A percentile compares a stretch with the other conserved stretches of the same genome.
These are phyloP conservation scores for Turnera subulata DNA, from an alignment of 345 rosid genomes.

Conservation along the genomic window DNA sequence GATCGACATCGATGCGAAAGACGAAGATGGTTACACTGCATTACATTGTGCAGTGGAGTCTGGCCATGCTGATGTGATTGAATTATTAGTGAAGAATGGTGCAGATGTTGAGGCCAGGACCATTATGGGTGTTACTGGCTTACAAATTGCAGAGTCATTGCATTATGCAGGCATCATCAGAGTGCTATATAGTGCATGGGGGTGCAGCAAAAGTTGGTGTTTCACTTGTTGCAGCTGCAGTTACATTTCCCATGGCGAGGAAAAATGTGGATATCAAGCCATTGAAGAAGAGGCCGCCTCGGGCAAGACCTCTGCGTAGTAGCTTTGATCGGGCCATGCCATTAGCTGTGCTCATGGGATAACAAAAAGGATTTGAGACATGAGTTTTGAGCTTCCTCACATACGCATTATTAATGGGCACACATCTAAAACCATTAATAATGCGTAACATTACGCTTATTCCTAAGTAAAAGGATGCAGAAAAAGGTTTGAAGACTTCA, in stretches of 20 bases:
- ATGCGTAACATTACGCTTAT: too few relatives aligned
- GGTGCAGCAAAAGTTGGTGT: constrained; percentile 36
- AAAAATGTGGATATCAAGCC: constrained; percentile 16
- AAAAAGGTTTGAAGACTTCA: too few relatives aligned
- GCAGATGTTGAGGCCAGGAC: constrained; percentile 54
- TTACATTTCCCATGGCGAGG: constrained; percentile 8
- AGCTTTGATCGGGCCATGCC: constrained; percentile 41
- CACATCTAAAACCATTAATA: too few relatives aligned
- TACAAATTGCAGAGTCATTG: constrained; percentile 54
- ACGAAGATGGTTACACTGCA: constrained; percentile 64
- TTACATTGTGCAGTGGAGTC: constrained; percentile 59
- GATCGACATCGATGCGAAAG: constrained; percentile 45
- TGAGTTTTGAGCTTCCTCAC: not conserved
- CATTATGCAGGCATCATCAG: constrained; percentile 52
- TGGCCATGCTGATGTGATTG: constrained; percentile 47
- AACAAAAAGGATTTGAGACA: not conserved
- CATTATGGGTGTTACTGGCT: constrained; percentile 34
- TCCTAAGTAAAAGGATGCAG: too few relatives aligned
- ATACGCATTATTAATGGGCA: too few relatives aligned
- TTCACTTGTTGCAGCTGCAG: not conserved
- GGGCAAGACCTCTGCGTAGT: constrained; percentile 27
- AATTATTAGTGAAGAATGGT: constrained; percentile 47
- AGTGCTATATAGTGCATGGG: constrained; percentile 41
- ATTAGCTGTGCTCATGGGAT: constrained; percentile 34
- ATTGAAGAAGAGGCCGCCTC: constrained; percentile 20